These are phyloP conservation scores for Phytophthora hibernalis DNA, from an alignment of 352 stramenopile genomes.

Conservation along the genomic window DNA sequence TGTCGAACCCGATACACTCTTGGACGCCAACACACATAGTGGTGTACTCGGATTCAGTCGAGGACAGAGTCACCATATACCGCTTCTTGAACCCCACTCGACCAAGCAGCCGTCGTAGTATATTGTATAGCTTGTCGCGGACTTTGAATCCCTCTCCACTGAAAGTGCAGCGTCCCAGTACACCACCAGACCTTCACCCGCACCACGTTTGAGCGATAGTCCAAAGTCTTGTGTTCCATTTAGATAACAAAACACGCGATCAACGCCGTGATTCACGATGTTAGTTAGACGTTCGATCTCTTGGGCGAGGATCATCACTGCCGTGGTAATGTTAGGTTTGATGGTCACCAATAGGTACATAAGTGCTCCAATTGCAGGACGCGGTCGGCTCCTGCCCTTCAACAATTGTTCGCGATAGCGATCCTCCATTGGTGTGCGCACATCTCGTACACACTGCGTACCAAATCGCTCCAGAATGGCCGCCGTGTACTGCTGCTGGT, in stretches of 20 bases:
- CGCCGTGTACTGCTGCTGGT: too few relatives aligned
- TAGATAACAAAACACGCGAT: slow-evolving; percentile 3
- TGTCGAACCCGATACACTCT: slow-evolving; percentile 25
- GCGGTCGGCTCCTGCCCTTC: not conserved
- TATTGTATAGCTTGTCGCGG: not conserved
- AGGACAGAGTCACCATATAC: slow-evolving; percentile 11
- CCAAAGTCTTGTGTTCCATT: slow-evolving; percentile 2
- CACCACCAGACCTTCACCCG: not conserved
- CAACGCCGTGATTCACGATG: not conserved
- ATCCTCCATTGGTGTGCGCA: too few relatives aligned
- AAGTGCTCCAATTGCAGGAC: not conserved
- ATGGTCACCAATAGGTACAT: slow-evolving; percentile 3
- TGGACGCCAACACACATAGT: not conserved
- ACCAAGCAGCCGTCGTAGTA: slow-evolving; percentile 2
- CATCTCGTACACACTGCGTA: too few relatives aligned
- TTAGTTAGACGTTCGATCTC: slow-evolving; percentile 7
- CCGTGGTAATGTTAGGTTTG: slow-evolving; percentile 2
- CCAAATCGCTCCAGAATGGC: too few relatives aligned
- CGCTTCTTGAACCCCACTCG: slow-evolving; percentile 21
- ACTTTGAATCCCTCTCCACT: too few relatives aligned
- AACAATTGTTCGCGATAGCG: too few relatives aligned
- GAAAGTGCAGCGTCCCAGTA: slow-evolving; percentile 16
- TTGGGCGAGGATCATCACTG: slow-evolving; percentile 2
- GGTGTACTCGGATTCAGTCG: slow-evolving; percentile 11
- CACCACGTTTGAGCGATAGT: not conserved